Evolutionary conservation across 2,329 filamentous ascomycete genomes (phyloP).

Genomic region (Trichothecium sympodiale): DNA sequence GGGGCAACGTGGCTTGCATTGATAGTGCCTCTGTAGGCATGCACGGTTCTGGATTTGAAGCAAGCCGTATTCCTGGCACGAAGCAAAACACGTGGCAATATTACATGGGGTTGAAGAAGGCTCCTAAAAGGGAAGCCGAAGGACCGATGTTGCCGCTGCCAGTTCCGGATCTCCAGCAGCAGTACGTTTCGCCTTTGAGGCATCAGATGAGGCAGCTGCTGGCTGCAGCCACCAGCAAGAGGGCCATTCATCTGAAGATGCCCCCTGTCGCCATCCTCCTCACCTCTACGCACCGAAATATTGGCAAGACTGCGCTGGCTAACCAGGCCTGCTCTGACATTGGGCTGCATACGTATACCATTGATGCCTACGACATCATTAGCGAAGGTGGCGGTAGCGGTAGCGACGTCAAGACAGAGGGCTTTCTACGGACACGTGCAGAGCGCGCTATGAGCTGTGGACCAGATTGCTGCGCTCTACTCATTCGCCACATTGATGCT

Average conservation of each 20-base stretch:
- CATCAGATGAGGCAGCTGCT: constrained; percentile 74
- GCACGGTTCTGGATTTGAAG: constrained; percentile 81
- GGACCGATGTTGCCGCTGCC: constrained; percentile 27
- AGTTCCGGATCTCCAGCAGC: constrained; percentile 13
- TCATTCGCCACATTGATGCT: constrained; percentile 86
- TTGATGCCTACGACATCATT: constrained; percentile 88
- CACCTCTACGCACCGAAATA: constrained; percentile 83
- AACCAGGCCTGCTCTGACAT: constrained; percentile 73
- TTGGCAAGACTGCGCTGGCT: constrained; percentile 79
- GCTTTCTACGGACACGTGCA: constrained; percentile 74
- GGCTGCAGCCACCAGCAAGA: constrained; percentile 75
- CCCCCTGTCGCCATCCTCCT: constrained; percentile 81
- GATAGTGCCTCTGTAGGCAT: constrained; percentile 81
- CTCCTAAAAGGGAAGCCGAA: constrained; percentile 36
- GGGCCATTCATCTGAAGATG: constrained; percentile 77
- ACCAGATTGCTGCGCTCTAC: constrained; percentile 65
- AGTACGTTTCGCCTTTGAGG: constrained; percentile 47
- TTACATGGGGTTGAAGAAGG: constrained; percentile 68
- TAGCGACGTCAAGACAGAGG: constrained; percentile 88
- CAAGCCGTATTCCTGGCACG: constrained; percentile 66
- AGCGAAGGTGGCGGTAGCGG: constrained; percentile 77
- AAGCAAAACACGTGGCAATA: constrained; percentile 76
- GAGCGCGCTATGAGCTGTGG: constrained; percentile 87
- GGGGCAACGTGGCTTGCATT: constrained; percentile 79
- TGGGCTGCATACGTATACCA: constrained; percentile 76